Base-by-base conservation (phyloP, 2,329 filamentous ascomycete genomes). In the Venturia carpophila region DNA sequence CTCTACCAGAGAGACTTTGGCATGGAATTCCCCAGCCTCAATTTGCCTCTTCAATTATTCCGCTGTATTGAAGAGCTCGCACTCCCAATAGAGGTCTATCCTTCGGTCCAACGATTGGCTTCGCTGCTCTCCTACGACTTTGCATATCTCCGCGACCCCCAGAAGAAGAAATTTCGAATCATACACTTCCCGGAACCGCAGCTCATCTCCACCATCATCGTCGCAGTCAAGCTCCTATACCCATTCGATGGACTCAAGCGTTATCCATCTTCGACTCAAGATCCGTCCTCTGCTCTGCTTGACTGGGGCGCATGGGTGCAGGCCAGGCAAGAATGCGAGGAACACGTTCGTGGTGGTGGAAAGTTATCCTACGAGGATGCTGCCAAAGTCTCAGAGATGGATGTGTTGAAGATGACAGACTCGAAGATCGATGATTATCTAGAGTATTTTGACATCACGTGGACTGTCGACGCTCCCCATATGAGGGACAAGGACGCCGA, bases 161-260 rank as follows among this genome's bases (percentile, higher is more conserved):
- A 43, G 37, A 62, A 62, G n/a, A 30, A 64, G 17, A 49, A 61
- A 15, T 45, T 56, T 3, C 34, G 43, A 17, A 45, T 58, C 9
- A 19, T 47, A 30, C 64, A 65, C 62, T 83, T 88, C 67, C 91
- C 94, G 0, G 94, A 97, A 71, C 79, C 90, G 6, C 83, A 89
- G 55, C 77, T 97, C 0, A 79, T 91, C 65, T 81, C 87, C 4
- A 78, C 91, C 3, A 74, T 96, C 3, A 79, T 96, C 2, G 81
- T 96, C 17, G 85, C 89, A 4, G 86, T 88, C 3, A 97, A 97
- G 70, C 74, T 96, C 2, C 79, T 89, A 24, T 92, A 91, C 70
- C 91, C 93, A 0, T 85, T 96, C 56, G 85, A 91, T 70, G 77
- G 79, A 27, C 71, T 81, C 15, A 74, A 79, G 63, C 79, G 87